These are phyloP conservation scores for Schizophyllum amplum DNA, from an alignment of 1,284 basidiomycete genomes.

Conservation along the genomic window DNA sequence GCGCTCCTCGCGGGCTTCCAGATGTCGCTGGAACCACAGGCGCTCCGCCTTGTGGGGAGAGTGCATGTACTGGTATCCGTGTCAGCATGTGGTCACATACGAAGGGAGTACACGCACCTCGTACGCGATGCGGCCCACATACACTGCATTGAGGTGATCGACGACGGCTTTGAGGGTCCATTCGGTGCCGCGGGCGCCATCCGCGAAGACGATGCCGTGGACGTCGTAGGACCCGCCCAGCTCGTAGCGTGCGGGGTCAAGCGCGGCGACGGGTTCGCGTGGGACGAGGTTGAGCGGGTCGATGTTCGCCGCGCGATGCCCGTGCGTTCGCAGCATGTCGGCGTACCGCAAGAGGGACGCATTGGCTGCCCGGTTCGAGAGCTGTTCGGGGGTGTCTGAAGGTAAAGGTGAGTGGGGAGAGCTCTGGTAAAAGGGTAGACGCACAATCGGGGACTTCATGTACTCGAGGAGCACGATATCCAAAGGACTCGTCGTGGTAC, in stretches of 20 bases:
- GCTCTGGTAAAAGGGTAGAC: conserved; percentile 27
- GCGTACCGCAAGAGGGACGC: conserved; percentile 81
- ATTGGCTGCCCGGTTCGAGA: conserved; percentile 70
- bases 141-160: conserved; percentile 60
- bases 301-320: conserved; percentile 74
- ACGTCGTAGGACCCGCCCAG: conserved; percentile 63
- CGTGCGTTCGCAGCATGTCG: conserved; percentile 75
- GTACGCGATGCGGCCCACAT: conserved; percentile 79
- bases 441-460: conserved; percentile 72
- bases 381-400: conserved; percentile 65
- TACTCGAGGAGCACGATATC: conserved; percentile 59
- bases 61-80: conserved; percentile 59
- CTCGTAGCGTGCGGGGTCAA: conserved; percentile 75
- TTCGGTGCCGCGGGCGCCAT: conserved; percentile 27
- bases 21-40: conserved; percentile 77
- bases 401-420: not conserved
- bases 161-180: conserved; percentile 69
- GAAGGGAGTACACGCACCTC: too few species aligned
- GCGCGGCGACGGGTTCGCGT: conserved; percentile 76
- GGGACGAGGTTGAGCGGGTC: conserved; percentile 84
- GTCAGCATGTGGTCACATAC: not conserved
- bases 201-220: conserved; percentile 62
- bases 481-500: conserved; percentile 82
- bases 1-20: conserved; percentile 49
- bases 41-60: conserved; percentile 74